Evolutionary conservation across 2,329 filamentous ascomycete genomes (phyloP).

Genomic region (Cryoendolithus antarcticus): DNA sequence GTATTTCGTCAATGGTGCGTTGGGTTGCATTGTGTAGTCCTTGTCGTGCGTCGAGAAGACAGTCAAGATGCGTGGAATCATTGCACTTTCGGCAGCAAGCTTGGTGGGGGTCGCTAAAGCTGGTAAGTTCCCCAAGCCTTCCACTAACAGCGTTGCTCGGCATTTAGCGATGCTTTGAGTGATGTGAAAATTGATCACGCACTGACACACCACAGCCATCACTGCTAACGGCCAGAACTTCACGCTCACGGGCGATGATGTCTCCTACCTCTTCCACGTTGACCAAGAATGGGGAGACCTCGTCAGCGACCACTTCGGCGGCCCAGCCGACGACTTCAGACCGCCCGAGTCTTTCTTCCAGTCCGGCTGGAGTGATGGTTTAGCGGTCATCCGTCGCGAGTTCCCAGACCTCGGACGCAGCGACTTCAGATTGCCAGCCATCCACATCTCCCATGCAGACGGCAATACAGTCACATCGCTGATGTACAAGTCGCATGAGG

Average conservation of each 20-base stretch:
- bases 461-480: constrained; percentile 49
- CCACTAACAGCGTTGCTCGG: too few species aligned
- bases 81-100: too few species aligned
- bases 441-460: constrained; percentile 46
- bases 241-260: constrained; percentile 41
- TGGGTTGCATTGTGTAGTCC: too few species aligned
- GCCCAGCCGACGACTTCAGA: constrained; percentile 40
- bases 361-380: constrained; percentile 42
- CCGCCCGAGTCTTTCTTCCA: constrained; percentile 27
- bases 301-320: constrained; percentile 50
- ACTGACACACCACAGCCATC: constrained; percentile 29
- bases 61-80: too few species aligned
- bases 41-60: too few species aligned
- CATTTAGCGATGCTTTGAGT: not conserved
- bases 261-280: constrained; percentile 54
- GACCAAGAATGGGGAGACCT: constrained; percentile 45
- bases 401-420: constrained; percentile 53
- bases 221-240: constrained; percentile 44
- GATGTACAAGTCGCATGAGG: constrained; percentile 44
- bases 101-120: too few species aligned
- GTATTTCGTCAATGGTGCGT: too few species aligned
- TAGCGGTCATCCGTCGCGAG: constrained; percentile 44
- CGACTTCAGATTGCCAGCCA: constrained; percentile 49
- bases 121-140: too few species aligned
- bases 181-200: not conserved